A percentile compares a stretch with the other conserved stretches of the same genome.
Evolutionary conservation across 148 eudicot genomes (phyloP).

Genomic region (Rhododendron griersonianum): DNA sequence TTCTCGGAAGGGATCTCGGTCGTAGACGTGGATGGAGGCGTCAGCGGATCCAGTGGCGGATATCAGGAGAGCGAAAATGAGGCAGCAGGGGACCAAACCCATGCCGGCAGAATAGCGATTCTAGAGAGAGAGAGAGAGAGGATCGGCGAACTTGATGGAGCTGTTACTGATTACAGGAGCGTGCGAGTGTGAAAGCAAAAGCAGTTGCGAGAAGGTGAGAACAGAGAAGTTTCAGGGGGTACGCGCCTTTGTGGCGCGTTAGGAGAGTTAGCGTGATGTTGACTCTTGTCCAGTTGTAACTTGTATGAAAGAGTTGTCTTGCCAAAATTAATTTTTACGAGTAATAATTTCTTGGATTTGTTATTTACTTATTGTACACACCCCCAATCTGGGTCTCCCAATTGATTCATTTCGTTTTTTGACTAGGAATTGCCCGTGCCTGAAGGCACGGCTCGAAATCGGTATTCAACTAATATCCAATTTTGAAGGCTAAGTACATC

Average conservation of each 20-base stretch:
- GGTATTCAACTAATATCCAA: too few relatives aligned
- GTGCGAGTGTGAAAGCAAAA: not conserved
- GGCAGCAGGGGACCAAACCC: constrained; percentile 15
- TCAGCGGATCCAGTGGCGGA: constrained; percentile 28
- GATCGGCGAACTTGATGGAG: constrained; percentile 32
- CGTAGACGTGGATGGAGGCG: constrained; percentile 74
- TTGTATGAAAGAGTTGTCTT: not conserved
- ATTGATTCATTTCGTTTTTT: too few relatives aligned
- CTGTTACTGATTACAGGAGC: not conserved
- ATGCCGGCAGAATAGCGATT: constrained; percentile 13
- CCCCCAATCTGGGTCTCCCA: too few relatives aligned
- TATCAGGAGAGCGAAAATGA: constrained; percentile 15
- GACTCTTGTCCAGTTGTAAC: not conserved
- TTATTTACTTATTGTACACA: too few relatives aligned
- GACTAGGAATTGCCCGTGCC: too few relatives aligned
- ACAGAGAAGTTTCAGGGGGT: not conserved
- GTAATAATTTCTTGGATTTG: too few relatives aligned
- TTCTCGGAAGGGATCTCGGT: constrained; percentile 56
- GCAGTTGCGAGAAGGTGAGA: not conserved
- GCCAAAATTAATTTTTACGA: too few relatives aligned
- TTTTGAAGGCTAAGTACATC: too few relatives aligned
- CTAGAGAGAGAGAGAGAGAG: constrained; percentile 9
- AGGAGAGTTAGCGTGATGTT: not conserved
- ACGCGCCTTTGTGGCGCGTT: not conserved
- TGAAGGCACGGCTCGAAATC: too few relatives aligned